A percentile compares a stretch with the other conserved stretches of the same genome.
These are phyloP conservation scores for Phytophthora hibernalis DNA, from an alignment of 352 stramenopile genomes.

Conservation along the genomic window DNA sequence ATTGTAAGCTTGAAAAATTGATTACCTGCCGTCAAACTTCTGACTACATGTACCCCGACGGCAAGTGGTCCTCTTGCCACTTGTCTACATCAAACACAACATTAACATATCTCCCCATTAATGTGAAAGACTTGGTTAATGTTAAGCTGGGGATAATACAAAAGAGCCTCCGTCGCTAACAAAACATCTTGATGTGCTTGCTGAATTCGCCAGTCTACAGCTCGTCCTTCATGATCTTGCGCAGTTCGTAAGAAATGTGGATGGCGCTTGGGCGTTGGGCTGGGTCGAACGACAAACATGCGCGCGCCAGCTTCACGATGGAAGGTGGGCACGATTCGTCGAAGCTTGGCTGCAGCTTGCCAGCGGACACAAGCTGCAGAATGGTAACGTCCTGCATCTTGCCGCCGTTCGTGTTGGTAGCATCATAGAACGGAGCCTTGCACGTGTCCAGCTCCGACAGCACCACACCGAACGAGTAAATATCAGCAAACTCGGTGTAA, in stretches of 20 bases:
- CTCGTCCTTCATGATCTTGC: slow-evolving; percentile 80
- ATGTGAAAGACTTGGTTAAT: slow-evolving; percentile 35
- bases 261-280: slow-evolving; percentile 73
- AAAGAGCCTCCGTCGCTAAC: slow-evolving; percentile 33
- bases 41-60: too few relatives aligned
- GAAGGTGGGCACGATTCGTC: slow-evolving; percentile 49
- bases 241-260: slow-evolving; percentile 80
- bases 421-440: slow-evolving; percentile 67
- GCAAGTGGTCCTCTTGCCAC: too few relatives aligned
- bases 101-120: too few relatives aligned
- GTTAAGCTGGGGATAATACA: slow-evolving; percentile 34
- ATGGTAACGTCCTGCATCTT: slow-evolving; percentile 76
- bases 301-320: slow-evolving; percentile 64
- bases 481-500: slow-evolving; percentile 63
- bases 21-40: too few relatives aligned
- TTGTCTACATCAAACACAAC: slow-evolving; percentile 10
- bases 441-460: slow-evolving; percentile 75
- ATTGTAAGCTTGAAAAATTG: not conserved
- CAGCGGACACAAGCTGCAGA: slow-evolving; percentile 67
- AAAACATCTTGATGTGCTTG: slow-evolving; percentile 25
- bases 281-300: slow-evolving; percentile 73
- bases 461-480: slow-evolving; percentile 65
- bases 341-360: slow-evolving; percentile 76
- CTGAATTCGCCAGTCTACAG: slow-evolving; percentile 40
- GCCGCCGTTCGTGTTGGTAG: slow-evolving; percentile 63